Conservation (phyloP, 345 rosid species). For the Gossypium stocksii region DNA sequence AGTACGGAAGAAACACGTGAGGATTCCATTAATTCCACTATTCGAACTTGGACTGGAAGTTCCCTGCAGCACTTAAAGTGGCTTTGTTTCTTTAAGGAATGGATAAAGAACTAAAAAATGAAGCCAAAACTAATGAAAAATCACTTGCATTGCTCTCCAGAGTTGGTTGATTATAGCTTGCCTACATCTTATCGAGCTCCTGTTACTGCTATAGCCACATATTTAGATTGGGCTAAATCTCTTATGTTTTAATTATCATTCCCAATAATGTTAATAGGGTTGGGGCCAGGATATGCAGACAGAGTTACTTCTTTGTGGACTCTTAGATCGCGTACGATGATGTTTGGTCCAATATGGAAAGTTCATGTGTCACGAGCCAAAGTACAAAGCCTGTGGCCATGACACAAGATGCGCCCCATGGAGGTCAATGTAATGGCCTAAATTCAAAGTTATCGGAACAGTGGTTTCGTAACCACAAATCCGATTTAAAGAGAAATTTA, state of each 20-base stretch:
- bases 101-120: constrained; percentile 22
- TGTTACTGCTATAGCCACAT: constrained; percentile 14
- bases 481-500: too few species aligned
- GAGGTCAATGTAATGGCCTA: too few species aligned
- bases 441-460: too few species aligned
- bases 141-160: constrained; percentile 1
- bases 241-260: constrained; percentile 8
- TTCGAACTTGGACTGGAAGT: constrained; percentile 44
- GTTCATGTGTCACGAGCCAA: too few species aligned
- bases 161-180: background rate
- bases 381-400: too few species aligned
- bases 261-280: too few species aligned
- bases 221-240: constrained; percentile 30
- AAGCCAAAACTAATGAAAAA: constrained; percentile 12
- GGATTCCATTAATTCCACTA: constrained; percentile 30
- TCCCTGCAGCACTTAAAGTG: constrained; percentile 22
- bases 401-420: too few species aligned
- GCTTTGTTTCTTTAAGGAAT: constrained; percentile 18
- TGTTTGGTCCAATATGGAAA: constrained; percentile 20
- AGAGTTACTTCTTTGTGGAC: background rate
- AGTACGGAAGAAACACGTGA: constrained; percentile 17
- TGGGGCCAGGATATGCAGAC: too few species aligned
- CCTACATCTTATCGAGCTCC: constrained; percentile 23
- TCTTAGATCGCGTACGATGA: constrained; percentile 39
- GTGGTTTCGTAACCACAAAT: too few species aligned